Base-by-base conservation (phyloP, 371 early-diverging fungal species). In the Conidiobolus coronatus region DNA sequence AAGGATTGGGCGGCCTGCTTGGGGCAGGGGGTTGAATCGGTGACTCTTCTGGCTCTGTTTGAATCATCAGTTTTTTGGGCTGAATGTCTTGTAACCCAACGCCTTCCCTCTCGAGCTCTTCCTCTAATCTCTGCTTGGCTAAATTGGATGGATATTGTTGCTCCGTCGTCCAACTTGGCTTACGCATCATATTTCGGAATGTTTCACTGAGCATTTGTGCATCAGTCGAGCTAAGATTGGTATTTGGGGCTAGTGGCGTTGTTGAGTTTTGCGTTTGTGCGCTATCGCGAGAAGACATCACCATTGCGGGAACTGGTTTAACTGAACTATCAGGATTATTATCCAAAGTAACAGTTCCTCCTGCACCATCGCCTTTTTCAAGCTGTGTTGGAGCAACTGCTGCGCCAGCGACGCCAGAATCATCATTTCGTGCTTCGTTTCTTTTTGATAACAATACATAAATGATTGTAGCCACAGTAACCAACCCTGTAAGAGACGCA, bases 151-250 rank as follows among this genome's bases (percentile, higher is more conserved):
- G 19, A 5, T 45, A 33, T 8, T 20, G 5, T 22, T 33, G 18
- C 3, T 34, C 43, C 9, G n/a, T 15, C 5, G 37, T 19, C 51
- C 51, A 50, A 36, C 51, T 50, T 19, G 51, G 51, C 20, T 50
- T 50, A 29, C 51, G 51, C 34, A 50, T 36, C 15, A 50, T 19
- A 15, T 45, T 15, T 7, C 51, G 37, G 34, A 42, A 50, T 5
- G 44, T 44, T 44, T 43, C 51, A 23, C 43, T 42, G 34, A 50
- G 42, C 40, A 50, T 33, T 6, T 21, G 14, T 9, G 51, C 51
- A 36, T 50, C 51, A 19, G 36, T 45, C 12, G 51, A 36, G 9
- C 44, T 24, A 3, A 50, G 45, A 34, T 49, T 49, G 20, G 46
- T 45, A 15, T 23, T 29, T 5, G 29, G 29, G 9, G 20, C 41